Evolutionary conservation across 2,329 filamentous ascomycete genomes (phyloP), one percentile per base, ranked within the genome.

Genomic region (Tolypocladium sp.): DNA sequence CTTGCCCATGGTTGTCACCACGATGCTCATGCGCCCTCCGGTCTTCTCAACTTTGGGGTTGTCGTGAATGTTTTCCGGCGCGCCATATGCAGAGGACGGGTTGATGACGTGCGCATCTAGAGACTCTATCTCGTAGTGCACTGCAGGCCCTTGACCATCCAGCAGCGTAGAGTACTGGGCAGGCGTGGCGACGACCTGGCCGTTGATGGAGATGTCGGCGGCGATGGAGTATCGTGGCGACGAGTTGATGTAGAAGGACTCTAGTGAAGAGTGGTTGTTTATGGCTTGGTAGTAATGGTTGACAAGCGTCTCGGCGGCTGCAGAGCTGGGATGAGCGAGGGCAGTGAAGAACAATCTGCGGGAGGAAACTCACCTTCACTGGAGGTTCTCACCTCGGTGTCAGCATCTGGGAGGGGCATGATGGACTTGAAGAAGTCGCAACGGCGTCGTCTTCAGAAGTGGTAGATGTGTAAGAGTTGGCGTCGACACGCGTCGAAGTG

Each of bases 71-170:
- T 66, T 73, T 7, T 79, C 80, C 3, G 81, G 78, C n/a, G 82
- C 83, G 35, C 82, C 82, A 64, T 82, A 75, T 56, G 76, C 74
- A 69, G 85, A 90, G 60, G 82, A 80, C 13, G 83, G 80, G 74
- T 93, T 94, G 67, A 93, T 77, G 54, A 92, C 84, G 64, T 95
- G 90, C 60, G 85, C 86, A 73, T 96, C 90, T 66, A 88, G 85
- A 17, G 85, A 86, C 68, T 91, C 86, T 58, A 91, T 79, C 59
- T 93, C 89, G 74, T 91, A 94, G 65, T 79, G 74, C 20, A 86
- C 74, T 75, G 76, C 65, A 64, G 74, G 52, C 77, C 84, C 73
- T 60, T 91, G 84, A 7, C 81, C 81, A 59, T 86, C 80, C 64
- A 92, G 89, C 35, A 91, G 81, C 22, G 80, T 79, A 66, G 88